A percentile compares a stretch with the other conserved stretches of the same genome.
phyloP scores from a whole-genome alignment of 306 rosid species.

The Quercus mongolica region DNA sequence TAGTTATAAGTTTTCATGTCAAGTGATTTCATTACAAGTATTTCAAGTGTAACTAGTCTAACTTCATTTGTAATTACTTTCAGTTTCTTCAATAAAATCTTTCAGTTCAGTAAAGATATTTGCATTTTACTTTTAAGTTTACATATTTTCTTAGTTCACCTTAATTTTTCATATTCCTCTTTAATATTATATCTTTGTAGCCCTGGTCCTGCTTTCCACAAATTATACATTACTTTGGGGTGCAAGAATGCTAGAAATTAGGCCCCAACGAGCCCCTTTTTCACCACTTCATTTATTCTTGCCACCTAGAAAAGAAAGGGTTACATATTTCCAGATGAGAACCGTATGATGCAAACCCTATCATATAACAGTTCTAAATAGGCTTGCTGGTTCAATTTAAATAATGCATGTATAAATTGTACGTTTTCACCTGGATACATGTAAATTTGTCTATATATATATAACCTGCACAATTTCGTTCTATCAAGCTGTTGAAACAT shows the following conservation, averaged over 20 bases:
- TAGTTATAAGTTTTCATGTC: no score
- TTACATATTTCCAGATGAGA: background rate
- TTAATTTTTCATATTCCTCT: no score
- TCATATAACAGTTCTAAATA: background rate
- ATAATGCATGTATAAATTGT: background rate
- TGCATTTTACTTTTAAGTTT: no score
- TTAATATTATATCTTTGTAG: background rate
- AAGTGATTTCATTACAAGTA: no score
- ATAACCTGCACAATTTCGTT: background rate
- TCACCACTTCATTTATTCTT: no score
- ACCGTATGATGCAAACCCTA: background rate
- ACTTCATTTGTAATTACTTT: no score
- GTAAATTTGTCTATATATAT: background rate
- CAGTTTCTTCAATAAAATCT: no score
- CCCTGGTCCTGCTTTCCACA: background rate
- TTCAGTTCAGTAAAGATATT: no score
- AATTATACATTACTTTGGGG: background rate
- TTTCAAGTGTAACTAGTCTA: no score
- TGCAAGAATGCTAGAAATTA: background rate
- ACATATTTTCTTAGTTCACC: no score
- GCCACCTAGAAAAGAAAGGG: no score
- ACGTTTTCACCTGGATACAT: background rate
- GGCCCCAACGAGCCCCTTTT: no score
- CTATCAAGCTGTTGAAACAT: background rate
- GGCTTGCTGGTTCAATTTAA: background rate